Evolutionary conservation across 2,329 filamentous ascomycete genomes (phyloP), one percentile per base, ranked within the genome.

Genomic region (Ascochyta fabae): DNA sequence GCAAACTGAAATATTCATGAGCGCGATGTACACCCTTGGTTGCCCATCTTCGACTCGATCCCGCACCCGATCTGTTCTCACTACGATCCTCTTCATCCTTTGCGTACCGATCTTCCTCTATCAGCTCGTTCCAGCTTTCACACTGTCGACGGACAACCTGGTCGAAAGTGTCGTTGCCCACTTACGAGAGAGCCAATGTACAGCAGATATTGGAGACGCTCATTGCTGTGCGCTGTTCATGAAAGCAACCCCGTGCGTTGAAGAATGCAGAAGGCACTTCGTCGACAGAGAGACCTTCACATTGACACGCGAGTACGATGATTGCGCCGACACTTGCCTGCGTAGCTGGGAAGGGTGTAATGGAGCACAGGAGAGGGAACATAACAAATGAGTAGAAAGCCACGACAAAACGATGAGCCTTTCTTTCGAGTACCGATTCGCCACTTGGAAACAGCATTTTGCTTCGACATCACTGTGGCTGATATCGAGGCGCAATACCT

Each of bases 221-320:
- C 31, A 60, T 10, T 72, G 69, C 44, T 72, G 70, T 45, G 55
- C 54, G 3, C 48, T 73, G 6, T 68, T 65, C 41, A 56, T 66
- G 22, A 45, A 56, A n/a, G 70, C 68, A 8, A 50, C 65, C 22
- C 69, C 69, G 0, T 73, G 70, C 31, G 39, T 69, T 3, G 65
- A 71, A 45, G 62, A 68, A 47, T 73, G 70, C 47, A 54, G 67
- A 15, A 66, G 66, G 35, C 22, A 53, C 10, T 59, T 60, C 44
- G 23, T 70, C 13, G 67, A 73, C 36, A 56, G 70, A n/a, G 62
- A 66, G 48, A 70, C 67, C 3, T 61, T 64, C n/a, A 24, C 41
- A 3, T 22, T 66, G 22, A 71, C 65, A 1, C 44, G 56, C n/a
- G 68, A 69, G 42, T 73, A 68, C 34, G 69, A 70, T 3, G 50